Conservation (phyloP, 73 alveolate genomes). For the Durusdinium trenchii region DNA sequence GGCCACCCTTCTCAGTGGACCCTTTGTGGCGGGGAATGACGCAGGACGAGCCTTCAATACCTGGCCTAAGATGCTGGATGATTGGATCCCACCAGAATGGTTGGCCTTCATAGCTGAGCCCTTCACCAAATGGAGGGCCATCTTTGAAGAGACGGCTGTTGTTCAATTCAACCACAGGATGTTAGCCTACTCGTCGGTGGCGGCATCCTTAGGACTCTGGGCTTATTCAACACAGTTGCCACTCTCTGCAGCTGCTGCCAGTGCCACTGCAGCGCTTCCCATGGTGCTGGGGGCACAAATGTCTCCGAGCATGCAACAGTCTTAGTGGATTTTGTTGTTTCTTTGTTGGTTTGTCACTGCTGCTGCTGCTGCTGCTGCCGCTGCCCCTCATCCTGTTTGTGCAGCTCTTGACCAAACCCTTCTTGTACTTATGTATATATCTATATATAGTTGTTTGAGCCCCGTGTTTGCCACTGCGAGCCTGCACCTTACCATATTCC, state of each 20-base stretch:
- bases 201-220: constrained; percentile 61
- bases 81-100: constrained; percentile 95
- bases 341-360: no score
- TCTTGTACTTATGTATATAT: no score
- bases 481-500: no score
- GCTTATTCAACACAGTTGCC: constrained; percentile 43
- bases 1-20: constrained; percentile 95
- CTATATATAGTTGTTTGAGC: no score
- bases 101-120: constrained; percentile 19
- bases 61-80: constrained; percentile 96
- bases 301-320: no score
- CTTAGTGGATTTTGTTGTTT: no score
- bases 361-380: no score
- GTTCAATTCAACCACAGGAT: constrained; percentile 97
- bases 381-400: no score
- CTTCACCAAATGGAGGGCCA: constrained; percentile 96
- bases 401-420: no score
- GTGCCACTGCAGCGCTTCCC: constrained; percentile 47
- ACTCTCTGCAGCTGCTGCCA: constrained; percentile 56
- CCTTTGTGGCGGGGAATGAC: constrained; percentile 96
- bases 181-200: constrained; percentile 72
- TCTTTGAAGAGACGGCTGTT: constrained; percentile 97
- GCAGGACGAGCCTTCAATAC: constrained; percentile 97
- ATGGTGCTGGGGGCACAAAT: constrained; percentile 62
- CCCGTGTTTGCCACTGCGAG: no score